Conservation (phyloP, 2,329 filamentous ascomycete species). For the Clarireedia paspali region DNA sequence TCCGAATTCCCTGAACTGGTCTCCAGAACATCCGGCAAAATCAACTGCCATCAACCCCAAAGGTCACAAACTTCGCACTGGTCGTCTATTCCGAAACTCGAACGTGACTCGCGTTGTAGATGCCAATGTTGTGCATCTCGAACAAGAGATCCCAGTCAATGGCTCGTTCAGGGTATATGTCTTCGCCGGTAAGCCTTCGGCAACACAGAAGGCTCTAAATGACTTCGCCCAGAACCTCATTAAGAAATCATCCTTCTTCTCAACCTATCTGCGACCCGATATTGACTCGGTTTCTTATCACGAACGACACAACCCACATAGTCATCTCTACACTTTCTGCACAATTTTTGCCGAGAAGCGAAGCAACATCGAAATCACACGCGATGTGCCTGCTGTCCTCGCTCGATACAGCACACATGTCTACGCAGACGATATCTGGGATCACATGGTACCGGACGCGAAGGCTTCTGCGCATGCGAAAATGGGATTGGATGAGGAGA, state of each 20-base stretch:
- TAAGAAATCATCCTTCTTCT: slow-evolving; percentile 65
- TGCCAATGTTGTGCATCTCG: slow-evolving; percentile 81
- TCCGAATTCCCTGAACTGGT: slow-evolving; percentile 80
- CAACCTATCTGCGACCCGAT: slow-evolving; percentile 55
- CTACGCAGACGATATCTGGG: slow-evolving; percentile 78
- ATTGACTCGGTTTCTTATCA: slow-evolving; percentile 60
- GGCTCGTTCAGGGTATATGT: slow-evolving; percentile 81
- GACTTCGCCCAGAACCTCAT: slow-evolving; percentile 62
- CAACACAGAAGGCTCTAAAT: slow-evolving; percentile 53
- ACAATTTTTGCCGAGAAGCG: slow-evolving; percentile 65
- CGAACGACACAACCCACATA: slow-evolving; percentile 80
- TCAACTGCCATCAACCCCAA: slow-evolving; percentile 61
- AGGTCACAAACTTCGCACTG: slow-evolving; percentile 60
- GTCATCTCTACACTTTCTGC: slow-evolving; percentile 70
- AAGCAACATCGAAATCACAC: slow-evolving; percentile 62
- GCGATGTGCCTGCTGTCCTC: slow-evolving; percentile 62
- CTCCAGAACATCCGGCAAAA: slow-evolving; percentile 60
- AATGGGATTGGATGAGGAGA: slow-evolving; percentile 69
- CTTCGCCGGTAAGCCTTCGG: slow-evolving; percentile 64
- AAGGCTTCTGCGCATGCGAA: slow-evolving; percentile 75
- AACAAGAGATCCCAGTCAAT: slow-evolving; percentile 84
- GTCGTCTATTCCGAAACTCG: slow-evolving; percentile 67
- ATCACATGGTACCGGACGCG: slow-evolving; percentile 60
- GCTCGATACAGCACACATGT: slow-evolving; percentile 73
- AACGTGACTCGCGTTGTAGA: slow-evolving; percentile 83